phyloP scores from a whole-genome alignment of 2,329 filamentous ascomycete genomes.

The Stachybotrys elegans region DNA sequence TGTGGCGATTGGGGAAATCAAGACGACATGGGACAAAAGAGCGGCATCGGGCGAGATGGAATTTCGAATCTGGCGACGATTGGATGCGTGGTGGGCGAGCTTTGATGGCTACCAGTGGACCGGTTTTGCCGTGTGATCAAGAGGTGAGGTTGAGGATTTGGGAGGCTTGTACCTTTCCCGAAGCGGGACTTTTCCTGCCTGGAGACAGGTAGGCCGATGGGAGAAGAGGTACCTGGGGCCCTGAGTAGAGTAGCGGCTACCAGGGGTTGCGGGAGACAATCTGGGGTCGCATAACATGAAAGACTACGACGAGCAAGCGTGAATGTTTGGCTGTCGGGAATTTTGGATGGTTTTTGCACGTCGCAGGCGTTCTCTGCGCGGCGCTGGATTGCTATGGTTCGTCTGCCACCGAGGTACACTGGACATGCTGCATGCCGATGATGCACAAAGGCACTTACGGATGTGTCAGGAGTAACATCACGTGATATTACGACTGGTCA shows the following conservation, averaged over 20 bases:
- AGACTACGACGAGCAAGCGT: no score
- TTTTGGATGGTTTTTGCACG: no score
- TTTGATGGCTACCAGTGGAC: slow-evolving; percentile 47
- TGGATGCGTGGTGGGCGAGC: slow-evolving; percentile 36
- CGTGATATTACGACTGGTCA: no score
- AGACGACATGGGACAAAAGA: slow-evolving; percentile 44
- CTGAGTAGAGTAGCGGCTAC: no score
- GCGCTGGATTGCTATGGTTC: no score
- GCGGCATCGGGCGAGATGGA: slow-evolving; percentile 50
- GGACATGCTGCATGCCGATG: slow-evolving; percentile 8
- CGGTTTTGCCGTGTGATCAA: slow-evolving; percentile 46
- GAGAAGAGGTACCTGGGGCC: slow-evolving; percentile 12
- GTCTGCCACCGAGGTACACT: no score
- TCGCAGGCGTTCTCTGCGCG: no score
- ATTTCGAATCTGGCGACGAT: slow-evolving; percentile 30
- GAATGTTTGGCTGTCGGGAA: no score
- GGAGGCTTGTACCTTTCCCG: slow-evolving; percentile 32
- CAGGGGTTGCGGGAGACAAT: no score
- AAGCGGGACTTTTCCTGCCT: slow-evolving; percentile 32
- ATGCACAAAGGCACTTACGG: slow-evolving; percentile 12
- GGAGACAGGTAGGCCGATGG: slow-evolving; percentile 13
- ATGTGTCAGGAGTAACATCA: not conserved
- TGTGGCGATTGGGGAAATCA: slow-evolving; percentile 40
- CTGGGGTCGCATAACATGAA: no score
- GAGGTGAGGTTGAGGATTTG: slow-evolving; percentile 52